Conservation (phyloP, 164 flowering plant species). For the Cinnamomum chago region DNA sequence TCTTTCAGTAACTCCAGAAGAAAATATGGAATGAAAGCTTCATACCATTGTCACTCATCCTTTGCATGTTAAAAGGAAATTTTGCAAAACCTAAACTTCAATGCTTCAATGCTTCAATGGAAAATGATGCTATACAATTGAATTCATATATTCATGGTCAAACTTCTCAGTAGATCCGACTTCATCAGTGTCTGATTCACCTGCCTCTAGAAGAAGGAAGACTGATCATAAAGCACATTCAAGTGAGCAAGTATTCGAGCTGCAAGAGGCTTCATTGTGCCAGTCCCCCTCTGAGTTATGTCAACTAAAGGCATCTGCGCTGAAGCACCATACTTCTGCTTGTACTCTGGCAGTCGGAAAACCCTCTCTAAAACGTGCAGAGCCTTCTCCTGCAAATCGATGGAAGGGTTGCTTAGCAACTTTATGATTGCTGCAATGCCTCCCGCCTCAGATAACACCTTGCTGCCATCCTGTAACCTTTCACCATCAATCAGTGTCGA, state of each 20-base stretch:
- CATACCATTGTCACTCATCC: not conserved
- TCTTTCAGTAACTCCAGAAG: not conserved
- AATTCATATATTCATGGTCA: not conserved
- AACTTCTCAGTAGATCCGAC: not conserved
- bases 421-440: slow-evolving; percentile 48
- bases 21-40: not conserved
- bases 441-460: slow-evolving; percentile 47
- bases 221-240: slow-evolving; percentile 59
- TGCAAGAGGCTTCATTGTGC: slow-evolving; percentile 43
- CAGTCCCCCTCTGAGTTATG: slow-evolving; percentile 53
- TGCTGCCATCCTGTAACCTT: slow-evolving; percentile 48
- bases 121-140: not conserved
- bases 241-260: slow-evolving; percentile 59
- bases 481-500: slow-evolving; percentile 53
- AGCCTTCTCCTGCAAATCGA: slow-evolving; percentile 51
- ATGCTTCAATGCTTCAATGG: not conserved
- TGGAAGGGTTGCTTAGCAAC: slow-evolving; percentile 36
- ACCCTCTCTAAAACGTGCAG: slow-evolving; percentile 49
- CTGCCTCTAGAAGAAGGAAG: slow-evolving; percentile 46
- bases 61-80: not conserved
- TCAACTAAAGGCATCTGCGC: slow-evolving; percentile 60
- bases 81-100: not conserved
- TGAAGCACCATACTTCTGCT: slow-evolving; percentile 41
- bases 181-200: not conserved
- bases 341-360: slow-evolving; percentile 47